phyloP scores from a whole-genome alignment of 2,329 filamentous ascomycete species.

The Cladosporium halotolerans region DNA sequence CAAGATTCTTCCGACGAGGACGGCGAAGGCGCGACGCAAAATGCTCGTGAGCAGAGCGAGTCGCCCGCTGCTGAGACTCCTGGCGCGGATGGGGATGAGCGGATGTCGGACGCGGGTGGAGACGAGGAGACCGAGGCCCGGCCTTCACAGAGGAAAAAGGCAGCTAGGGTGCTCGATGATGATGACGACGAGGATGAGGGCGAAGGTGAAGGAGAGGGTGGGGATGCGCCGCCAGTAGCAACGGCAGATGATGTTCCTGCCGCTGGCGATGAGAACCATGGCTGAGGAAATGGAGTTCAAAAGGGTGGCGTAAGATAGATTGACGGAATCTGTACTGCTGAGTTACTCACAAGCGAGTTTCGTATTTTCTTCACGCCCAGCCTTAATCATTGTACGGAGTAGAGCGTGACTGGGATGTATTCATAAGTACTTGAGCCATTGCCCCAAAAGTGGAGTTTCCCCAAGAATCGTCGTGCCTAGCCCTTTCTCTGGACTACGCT shows the following conservation, averaged over 20 bases:
- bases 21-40: conserved; percentile 14
- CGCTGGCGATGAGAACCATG: not conserved
- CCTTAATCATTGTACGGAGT: too few relatives aligned
- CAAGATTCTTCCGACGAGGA: conserved; percentile 66
- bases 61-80: conserved; percentile 19
- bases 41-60: conserved; percentile 9
- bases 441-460: too few relatives aligned
- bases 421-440: too few relatives aligned
- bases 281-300: not conserved
- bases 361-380: too few relatives aligned
- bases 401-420: too few relatives aligned
- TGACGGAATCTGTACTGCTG: not conserved
- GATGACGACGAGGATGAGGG: conserved; percentile 32
- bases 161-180: conserved; percentile 27
- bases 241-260: conserved; percentile 13
- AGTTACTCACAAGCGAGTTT: too few relatives aligned
- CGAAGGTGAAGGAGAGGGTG: conserved; percentile 2
- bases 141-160: conserved; percentile 23
- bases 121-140: conserved; percentile 14
- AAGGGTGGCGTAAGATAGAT: conserved; percentile 8
- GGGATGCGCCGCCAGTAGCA: not conserved
- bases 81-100: conserved; percentile 25
- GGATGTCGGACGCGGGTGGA: conserved; percentile 19
- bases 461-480: too few relatives aligned
- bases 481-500: not conserved